phyloP scores from a whole-genome alignment of 768 basidiomycete genomes.

The Coprinopsis marcescibilis region DNA sequence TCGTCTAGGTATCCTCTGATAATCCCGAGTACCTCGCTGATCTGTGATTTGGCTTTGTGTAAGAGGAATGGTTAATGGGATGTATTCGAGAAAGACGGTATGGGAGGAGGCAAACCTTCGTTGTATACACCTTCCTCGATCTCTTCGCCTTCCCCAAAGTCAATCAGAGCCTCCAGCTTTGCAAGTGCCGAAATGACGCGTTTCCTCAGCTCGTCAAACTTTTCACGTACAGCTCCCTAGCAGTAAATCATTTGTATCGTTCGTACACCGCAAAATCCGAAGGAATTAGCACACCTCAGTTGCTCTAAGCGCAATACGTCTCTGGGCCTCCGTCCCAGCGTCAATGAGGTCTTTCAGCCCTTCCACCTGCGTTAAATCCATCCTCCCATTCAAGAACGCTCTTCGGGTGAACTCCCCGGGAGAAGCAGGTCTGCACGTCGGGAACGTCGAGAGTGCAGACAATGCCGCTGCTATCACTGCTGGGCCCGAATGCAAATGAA shows the following conservation, averaged over 20 bases:
- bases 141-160: constrained; percentile 90
- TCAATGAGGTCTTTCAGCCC: constrained; percentile 83
- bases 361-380: constrained; percentile 88
- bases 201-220: constrained; percentile 58
- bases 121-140: constrained; percentile 79
- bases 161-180: constrained; percentile 82
- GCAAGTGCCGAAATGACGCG: constrained; percentile 71
- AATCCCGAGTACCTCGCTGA: constrained; percentile 37
- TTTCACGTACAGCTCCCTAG: constrained; percentile 58
- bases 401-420: constrained; percentile 87
- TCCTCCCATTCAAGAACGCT: constrained; percentile 72
- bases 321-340: constrained; percentile 81
- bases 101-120: constrained; percentile 39
- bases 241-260: too few relatives aligned
- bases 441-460: constrained; percentile 51
- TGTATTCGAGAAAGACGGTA: constrained; percentile 1
- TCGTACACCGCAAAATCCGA: too few relatives aligned
- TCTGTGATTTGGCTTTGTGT: constrained; percentile 50
- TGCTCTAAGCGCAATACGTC: constrained; percentile 63
- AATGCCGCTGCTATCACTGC: constrained; percentile 74
- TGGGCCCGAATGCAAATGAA: constrained; percentile 84
- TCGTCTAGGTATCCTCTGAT: constrained; percentile 62
- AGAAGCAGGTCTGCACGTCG: constrained; percentile 70
- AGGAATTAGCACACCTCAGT: constrained; percentile 47
- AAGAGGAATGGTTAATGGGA: background rate